Conservation (phyloP, 805 yeast genomes). For the Ogataea nonfermentans region DNA sequence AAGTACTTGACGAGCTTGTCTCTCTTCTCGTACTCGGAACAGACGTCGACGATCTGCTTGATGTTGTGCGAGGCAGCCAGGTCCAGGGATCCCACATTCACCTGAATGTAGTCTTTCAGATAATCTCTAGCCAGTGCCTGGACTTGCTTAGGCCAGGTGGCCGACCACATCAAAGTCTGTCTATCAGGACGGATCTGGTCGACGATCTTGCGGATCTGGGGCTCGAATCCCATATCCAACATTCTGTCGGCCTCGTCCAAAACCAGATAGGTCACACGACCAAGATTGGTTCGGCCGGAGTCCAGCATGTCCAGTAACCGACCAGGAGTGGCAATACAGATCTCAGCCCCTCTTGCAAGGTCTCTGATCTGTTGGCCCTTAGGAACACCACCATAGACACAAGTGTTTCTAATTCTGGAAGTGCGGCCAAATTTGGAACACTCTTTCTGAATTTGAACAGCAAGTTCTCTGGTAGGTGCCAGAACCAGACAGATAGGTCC, state of each 20-base stretch:
- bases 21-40: slow-evolving; percentile 90
- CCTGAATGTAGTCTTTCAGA: slow-evolving; percentile 91
- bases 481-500: slow-evolving; percentile 95
- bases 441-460: slow-evolving; percentile 95
- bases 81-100: slow-evolving; percentile 93
- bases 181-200: slow-evolving; percentile 97
- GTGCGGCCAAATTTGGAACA: slow-evolving; percentile 91
- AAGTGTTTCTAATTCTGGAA: slow-evolving; percentile 92
- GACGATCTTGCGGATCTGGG: slow-evolving; percentile 97
- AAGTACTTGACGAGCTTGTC: slow-evolving; percentile 83
- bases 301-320: slow-evolving; percentile 97
- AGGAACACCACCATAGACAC: slow-evolving; percentile 99
- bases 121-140: slow-evolving; percentile 91
- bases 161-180: slow-evolving; percentile 99
- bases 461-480: slow-evolving; percentile 99
- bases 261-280: slow-evolving; percentile 95
- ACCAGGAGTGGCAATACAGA: slow-evolving; percentile 97
- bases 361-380: slow-evolving; percentile 97
- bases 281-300: slow-evolving; percentile 88
- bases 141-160: slow-evolving; percentile 99
- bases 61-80: slow-evolving; percentile 95
- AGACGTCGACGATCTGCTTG: slow-evolving; percentile 88
- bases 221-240: slow-evolving; percentile 99
- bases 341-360: slow-evolving; percentile 91
- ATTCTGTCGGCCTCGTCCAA: slow-evolving; percentile 99